Conservation (phyloP, 2,329 filamentous ascomycete genomes). For the Arthroderma sp. region DNA sequence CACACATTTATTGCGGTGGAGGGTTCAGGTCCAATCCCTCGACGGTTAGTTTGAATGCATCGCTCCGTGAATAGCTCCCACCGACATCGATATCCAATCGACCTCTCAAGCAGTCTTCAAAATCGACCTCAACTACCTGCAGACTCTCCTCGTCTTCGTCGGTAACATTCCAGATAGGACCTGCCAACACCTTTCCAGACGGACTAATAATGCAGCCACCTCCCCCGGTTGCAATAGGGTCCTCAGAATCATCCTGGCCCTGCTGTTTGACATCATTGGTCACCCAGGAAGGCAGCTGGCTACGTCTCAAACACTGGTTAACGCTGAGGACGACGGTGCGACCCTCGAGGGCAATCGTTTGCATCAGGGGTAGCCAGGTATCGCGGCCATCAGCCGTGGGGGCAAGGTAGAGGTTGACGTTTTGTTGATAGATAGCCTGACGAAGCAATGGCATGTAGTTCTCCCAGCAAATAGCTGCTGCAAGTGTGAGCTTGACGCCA, state of each 20-base stretch:
- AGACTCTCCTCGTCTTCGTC: slow-evolving; percentile 46
- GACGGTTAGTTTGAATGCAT: slow-evolving; percentile 49
- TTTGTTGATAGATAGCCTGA: slow-evolving; percentile 74
- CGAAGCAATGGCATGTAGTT: slow-evolving; percentile 88
- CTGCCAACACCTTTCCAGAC: slow-evolving; percentile 64
- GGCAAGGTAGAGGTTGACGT: slow-evolving; percentile 81
- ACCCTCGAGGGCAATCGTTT: slow-evolving; percentile 68
- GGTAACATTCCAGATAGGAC: slow-evolving; percentile 65
- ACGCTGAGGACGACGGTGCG: slow-evolving; percentile 74
- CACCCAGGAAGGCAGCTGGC: slow-evolving; percentile 48
- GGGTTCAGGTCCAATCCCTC: slow-evolving; percentile 49
- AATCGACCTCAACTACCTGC: slow-evolving; percentile 62
- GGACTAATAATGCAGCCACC: slow-evolving; percentile 75
- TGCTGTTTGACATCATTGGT: slow-evolving; percentile 13
- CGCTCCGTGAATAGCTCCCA: slow-evolving; percentile 71
- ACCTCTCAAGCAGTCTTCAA: slow-evolving; percentile 76
- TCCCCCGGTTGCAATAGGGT: slow-evolving; percentile 55
- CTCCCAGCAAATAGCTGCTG: slow-evolving; percentile 89
- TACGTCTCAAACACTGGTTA: slow-evolving; percentile 63
- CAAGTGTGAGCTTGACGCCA: slow-evolving; percentile 67
- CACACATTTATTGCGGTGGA: slow-evolving; percentile 32
- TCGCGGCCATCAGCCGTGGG: slow-evolving; percentile 79
- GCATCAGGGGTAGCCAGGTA: slow-evolving; percentile 71
- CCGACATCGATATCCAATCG: slow-evolving; percentile 72
- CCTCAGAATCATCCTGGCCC: slow-evolving; percentile 9